Evolutionary conservation across 257 asterid species (phyloP).

Genomic region (Osmanthus fragrans): DNA sequence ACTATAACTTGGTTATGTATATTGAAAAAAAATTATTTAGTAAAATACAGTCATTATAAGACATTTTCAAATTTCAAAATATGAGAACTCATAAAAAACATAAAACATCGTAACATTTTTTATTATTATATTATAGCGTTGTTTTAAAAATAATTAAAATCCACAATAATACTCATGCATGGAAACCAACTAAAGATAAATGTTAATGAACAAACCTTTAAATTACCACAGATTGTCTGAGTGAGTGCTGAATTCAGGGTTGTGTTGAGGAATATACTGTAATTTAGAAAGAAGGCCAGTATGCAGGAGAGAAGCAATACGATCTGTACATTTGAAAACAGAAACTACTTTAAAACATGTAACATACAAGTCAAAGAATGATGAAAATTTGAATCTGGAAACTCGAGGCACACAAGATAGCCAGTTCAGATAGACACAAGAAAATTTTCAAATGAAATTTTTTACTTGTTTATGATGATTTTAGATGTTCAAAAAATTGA

Average conservation of each 20-base stretch:
- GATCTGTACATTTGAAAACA: conserved; percentile 44
- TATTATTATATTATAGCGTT: neutral
- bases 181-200: neutral
- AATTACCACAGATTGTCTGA: conserved; percentile 91
- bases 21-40: too few relatives aligned
- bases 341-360: conserved; percentile 17
- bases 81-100: neutral
- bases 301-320: conserved; percentile 78
- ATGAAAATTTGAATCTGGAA: neutral
- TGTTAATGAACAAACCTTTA: conserved; percentile 63
- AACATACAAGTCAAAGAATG: neutral
- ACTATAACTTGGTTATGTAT: neutral
- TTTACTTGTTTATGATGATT: neutral
- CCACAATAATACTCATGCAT: neutral
- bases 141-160: too few relatives aligned
- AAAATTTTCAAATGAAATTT: too few relatives aligned
- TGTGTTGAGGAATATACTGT: conserved; percentile 80
- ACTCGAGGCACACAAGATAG: neutral
- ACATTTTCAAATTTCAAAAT: neutral
- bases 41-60: neutral
- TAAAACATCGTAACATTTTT: neutral
- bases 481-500: neutral
- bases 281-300: conserved; percentile 82
- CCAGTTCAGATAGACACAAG: neutral
- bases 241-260: conserved; percentile 93